Evolutionary conservation across 805 yeast genomes (phyloP), one percentile per base, ranked within the genome.

Genomic region (Yamadazyma phyllophila): DNA sequence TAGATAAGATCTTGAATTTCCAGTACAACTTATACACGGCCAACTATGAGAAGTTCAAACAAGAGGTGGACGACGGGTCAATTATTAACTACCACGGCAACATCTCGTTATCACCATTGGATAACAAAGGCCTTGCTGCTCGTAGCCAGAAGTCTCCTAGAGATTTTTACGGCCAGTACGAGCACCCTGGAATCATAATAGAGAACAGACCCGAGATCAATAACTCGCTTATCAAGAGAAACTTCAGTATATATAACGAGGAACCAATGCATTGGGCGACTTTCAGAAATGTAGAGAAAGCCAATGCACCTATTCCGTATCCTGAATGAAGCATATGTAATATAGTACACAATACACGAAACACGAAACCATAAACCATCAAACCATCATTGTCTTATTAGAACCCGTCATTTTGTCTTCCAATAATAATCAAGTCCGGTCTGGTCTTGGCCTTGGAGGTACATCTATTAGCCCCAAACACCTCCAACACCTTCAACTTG

Each of bases 391-490:
- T n/a, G n/a, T n/a, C n/a, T n/a, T n/a, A 9, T 26, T 14, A 39
- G 62, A 79, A 45, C 77, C 67, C 53, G 74, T 73, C 60, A 82
- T 89, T 55, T 27, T 44, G 46, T 27, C 42, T 37, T 5, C 96
- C 96, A 46, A 87, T 80, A 6, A 88, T 69, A 45, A 78, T 76
- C 32, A 88, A 60, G 11, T 81, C 85, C 4, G 69, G 67, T 44
- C 84, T 67, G 1, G 77, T 61, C 3, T 62, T 63, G 1, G 87
- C 84, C 20, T 71, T 69, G 7, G 73, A 66, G 1, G 90, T 79
- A 47, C 89, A 79, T 55, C 81, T 69, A 58, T 85, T 87, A 58
- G 85, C 73, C 1, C 97, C 97, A 61, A 83, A 89, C 12, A 88
- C 91, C 55, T 88, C 95, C 45, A 92, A 59, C 12, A 86, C 72